Evolutionary conservation across 148 eudicot species (phyloP).

Genomic region (Pouteria glomerata): DNA sequence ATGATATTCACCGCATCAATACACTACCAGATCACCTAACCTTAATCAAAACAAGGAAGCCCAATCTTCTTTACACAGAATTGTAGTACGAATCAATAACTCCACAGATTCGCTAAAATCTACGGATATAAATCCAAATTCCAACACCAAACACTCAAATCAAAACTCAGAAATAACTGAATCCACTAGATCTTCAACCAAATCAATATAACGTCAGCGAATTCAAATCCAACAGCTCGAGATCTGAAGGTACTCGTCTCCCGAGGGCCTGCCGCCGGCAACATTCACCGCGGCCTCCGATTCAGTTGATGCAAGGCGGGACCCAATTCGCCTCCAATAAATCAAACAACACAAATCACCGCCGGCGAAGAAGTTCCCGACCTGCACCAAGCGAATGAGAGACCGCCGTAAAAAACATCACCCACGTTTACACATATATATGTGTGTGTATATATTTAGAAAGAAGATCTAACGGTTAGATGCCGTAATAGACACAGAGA

Average conservation of each 20-base stretch:
- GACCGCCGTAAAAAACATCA: slow-evolving; percentile 43
- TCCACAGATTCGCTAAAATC: neutral
- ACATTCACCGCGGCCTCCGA: slow-evolving; percentile 43
- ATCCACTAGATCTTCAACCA: neutral
- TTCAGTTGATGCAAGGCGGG: slow-evolving; percentile 88
- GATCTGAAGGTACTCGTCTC: slow-evolving; percentile 9
- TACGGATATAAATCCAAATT: neutral
- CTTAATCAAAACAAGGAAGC: neutral
- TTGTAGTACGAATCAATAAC: neutral
- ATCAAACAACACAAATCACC: neutral
- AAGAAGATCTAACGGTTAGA: too few relatives aligned
- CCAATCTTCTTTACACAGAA: neutral
- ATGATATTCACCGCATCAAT: neutral
- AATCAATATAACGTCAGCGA: neutral
- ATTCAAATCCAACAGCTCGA: slow-evolving; percentile 3
- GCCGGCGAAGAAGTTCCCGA: slow-evolving; percentile 72
- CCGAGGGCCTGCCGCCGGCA: neutral
- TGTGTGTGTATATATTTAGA: neutral
- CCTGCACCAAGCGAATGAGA: slow-evolving; percentile 99
- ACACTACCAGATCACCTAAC: neutral
- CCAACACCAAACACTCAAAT: neutral
- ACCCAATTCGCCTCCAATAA: slow-evolving; percentile 18
- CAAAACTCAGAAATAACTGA: neutral
- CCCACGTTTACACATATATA: neutral
- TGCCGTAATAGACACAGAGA: neutral